A percentile compares a stretch with the other conserved stretches of the same genome.
phyloP scores from a whole-genome alignment of 805 yeast genomes.

The Kodamaea hsintzibuensis region DNA sequence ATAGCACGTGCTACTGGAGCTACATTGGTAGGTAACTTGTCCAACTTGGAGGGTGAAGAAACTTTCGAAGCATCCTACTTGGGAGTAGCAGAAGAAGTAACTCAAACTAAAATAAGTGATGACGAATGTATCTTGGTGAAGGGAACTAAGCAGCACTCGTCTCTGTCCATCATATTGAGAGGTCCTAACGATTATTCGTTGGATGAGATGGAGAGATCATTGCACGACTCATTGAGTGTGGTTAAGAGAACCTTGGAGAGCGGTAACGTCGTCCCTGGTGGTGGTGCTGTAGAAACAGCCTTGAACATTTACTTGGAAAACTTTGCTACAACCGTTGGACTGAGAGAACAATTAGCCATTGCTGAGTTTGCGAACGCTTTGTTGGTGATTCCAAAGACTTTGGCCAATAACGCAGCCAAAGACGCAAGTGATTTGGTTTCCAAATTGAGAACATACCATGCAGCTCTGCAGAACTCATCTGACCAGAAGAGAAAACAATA shows the following conservation, averaged over 20 bases:
- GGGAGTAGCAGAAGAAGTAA: constrained; percentile 89
- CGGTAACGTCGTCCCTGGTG: constrained; percentile 96
- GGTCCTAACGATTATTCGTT: constrained; percentile 94
- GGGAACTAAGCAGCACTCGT: constrained; percentile 88
- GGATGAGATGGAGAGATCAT: constrained; percentile 98
- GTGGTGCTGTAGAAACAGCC: constrained; percentile 99
- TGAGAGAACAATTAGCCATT: constrained; percentile 96
- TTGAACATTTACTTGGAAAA: constrained; percentile 91
- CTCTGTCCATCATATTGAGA: constrained; percentile 87
- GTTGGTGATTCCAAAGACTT: constrained; percentile 90
- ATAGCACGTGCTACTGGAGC: constrained; percentile 99
- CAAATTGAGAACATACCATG: constrained; percentile 92
- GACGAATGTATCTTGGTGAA: constrained; percentile 94
- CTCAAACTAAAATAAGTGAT: constrained; percentile 87
- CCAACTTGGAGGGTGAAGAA: constrained; percentile 95
- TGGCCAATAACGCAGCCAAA: constrained; percentile 97
- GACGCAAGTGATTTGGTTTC: constrained; percentile 95
- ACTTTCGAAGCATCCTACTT: constrained; percentile 80
- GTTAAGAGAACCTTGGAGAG: constrained; percentile 95
- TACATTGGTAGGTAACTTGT: constrained; percentile 78
- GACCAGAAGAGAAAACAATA: constrained; percentile 84
- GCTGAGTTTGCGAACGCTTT: constrained; percentile 94
- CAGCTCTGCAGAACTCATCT: constrained; percentile 90
- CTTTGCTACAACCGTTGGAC: constrained; percentile 96
- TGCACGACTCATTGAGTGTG: constrained; percentile 91